These are phyloP conservation scores for Heracleum sosnowskyi DNA, from an alignment of 129 eudicot genomes.

Conservation along the genomic window DNA sequence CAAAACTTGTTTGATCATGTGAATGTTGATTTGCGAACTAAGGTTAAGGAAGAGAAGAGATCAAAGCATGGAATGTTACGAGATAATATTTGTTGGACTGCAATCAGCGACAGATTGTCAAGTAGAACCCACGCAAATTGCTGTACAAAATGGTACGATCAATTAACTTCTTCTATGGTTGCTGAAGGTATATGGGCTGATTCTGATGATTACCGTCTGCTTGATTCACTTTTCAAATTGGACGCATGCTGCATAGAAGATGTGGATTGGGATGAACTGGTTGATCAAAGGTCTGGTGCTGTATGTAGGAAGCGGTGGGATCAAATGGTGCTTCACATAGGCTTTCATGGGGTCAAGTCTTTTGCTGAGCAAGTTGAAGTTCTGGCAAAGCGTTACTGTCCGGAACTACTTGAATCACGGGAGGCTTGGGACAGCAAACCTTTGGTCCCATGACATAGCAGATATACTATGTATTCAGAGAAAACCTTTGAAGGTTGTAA, in stretches of 20 bases:
- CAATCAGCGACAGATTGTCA: conserved; percentile 46
- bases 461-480: no score
- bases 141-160: conserved; percentile 59
- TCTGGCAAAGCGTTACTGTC: conserved; percentile 46
- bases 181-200: conserved; percentile 44
- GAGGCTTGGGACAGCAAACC: conserved; percentile 58
- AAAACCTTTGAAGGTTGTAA: no score
- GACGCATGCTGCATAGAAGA: conserved; percentile 67
- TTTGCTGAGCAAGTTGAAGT: conserved; percentile 60
- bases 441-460: conserved; percentile 18
- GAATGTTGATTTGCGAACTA: conserved; percentile 42
- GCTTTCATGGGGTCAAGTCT: conserved; percentile 34
- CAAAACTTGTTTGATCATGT: conserved; percentile 49
- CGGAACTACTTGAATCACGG: conserved; percentile 38
- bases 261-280: conserved; percentile 72
- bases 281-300: conserved; percentile 53
- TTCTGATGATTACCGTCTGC: conserved; percentile 52
- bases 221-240: conserved; percentile 37
- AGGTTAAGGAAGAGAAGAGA: conserved; percentile 31
- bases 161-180: conserved; percentile 61
- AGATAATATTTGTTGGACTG: conserved; percentile 55
- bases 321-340: conserved; percentile 59
- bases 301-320: conserved; percentile 51
- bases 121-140: conserved; percentile 33
- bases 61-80: conserved; percentile 70